phyloP scores from a whole-genome alignment of 169 alveolate species.

The Babesia ovis region DNA sequence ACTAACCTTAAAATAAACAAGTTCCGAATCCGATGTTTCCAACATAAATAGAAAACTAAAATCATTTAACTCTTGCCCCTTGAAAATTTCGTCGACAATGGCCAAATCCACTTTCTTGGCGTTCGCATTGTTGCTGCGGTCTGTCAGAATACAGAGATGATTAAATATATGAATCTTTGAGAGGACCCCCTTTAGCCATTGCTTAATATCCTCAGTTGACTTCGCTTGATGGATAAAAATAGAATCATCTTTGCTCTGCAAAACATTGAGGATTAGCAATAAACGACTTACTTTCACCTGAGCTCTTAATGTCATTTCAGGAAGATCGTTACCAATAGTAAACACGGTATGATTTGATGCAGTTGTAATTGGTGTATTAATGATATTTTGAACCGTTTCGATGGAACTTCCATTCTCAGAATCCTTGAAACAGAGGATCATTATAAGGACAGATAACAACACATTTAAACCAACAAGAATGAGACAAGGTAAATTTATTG shows the following conservation, averaged over 20 bases:
- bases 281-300: neutral
- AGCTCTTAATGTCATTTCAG: neutral
- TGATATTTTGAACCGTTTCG: neutral
- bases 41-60: neutral
- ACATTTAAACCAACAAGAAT: neutral
- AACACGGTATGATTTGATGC: too few relatives aligned
- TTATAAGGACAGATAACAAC: neutral
- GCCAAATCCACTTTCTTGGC: neutral
- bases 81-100: neutral
- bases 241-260: neutral
- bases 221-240: neutral
- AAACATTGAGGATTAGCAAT: neutral
- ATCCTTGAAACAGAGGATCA: conserved; percentile 6
- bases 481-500: neutral
- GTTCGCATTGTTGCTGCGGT: neutral
- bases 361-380: neutral
- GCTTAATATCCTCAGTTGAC: neutral
- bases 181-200: conserved; percentile 6
- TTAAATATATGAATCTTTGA: neutral
- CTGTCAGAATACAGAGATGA: neutral
- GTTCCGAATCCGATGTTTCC: conserved; percentile 13
- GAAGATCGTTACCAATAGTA: neutral
- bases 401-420: neutral
- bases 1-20: conserved; percentile 14
- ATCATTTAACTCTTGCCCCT: neutral